These are phyloP conservation scores for Cladophialophora exuberans DNA, from an alignment of 2,329 filamentous ascomycete species.

Conservation along the genomic window DNA sequence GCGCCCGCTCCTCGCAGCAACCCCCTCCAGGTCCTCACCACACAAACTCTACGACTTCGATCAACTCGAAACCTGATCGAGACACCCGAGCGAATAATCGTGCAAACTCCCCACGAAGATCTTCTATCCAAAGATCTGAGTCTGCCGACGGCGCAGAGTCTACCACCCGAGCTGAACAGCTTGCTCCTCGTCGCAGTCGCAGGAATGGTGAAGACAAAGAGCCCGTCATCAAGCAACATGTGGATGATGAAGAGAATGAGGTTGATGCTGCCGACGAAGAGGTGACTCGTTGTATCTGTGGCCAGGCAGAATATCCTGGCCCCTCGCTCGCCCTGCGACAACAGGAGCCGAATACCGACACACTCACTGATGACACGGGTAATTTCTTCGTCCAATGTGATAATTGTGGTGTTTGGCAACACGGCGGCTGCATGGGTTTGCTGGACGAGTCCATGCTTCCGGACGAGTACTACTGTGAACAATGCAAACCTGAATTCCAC, in stretches of 20 bases:
- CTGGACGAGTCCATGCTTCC: slow-evolving; percentile 91
- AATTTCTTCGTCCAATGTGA: slow-evolving; percentile 99
- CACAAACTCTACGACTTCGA: slow-evolving; percentile 69
- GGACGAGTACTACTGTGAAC: slow-evolving; percentile 97
- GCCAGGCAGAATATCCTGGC: slow-evolving; percentile 91
- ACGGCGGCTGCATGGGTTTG: slow-evolving; percentile 95
- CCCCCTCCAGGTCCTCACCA: slow-evolving; percentile 72
- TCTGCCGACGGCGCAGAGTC: slow-evolving; percentile 59
- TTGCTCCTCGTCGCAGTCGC: slow-evolving; percentile 72
- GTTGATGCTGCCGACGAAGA: slow-evolving; percentile 82
- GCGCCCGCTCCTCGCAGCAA: slow-evolving; percentile 78
- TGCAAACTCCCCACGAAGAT: slow-evolving; percentile 73
- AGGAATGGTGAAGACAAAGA: slow-evolving; percentile 65
- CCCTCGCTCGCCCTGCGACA: slow-evolving; percentile 39
- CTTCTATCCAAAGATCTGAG: slow-evolving; percentile 62
- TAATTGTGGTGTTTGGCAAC: slow-evolving; percentile 95
- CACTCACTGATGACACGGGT: slow-evolving; percentile 73
- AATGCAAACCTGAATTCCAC: slow-evolving; percentile 90
- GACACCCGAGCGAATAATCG: slow-evolving; percentile 73
- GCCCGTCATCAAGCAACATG: slow-evolving; percentile 41
- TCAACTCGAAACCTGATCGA: slow-evolving; percentile 69
- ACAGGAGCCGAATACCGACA: slow-evolving; percentile 18
- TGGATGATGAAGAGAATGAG: slow-evolving; percentile 65
- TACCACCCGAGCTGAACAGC: slow-evolving; percentile 43
- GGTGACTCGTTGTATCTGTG: slow-evolving; percentile 92